A percentile compares a stretch with the other conserved stretches of the same genome.
Conservation (phyloP, 495 filamentous ascomycete genomes). For the Aspergillus homomorphus region DNA sequence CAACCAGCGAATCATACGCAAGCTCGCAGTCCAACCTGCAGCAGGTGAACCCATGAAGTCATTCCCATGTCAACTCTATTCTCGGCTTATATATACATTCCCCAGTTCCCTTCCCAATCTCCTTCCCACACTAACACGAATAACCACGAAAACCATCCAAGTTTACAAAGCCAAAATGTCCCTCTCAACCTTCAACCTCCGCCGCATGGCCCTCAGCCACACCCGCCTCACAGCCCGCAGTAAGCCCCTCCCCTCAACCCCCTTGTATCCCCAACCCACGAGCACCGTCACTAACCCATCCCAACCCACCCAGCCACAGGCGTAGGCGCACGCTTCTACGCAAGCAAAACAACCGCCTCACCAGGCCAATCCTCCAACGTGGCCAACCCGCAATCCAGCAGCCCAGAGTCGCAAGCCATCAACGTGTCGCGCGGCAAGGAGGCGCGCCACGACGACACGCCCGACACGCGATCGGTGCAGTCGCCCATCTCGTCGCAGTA, state of each 20-base stretch:
- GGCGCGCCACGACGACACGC: neutral
- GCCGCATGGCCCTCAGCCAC: neutral
- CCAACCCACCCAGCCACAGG: neutral
- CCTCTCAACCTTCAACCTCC: neutral
- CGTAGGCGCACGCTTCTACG: neutral
- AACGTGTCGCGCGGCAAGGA: conserved; percentile 9
- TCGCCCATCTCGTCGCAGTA: neutral
- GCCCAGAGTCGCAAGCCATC: conserved; percentile 4
- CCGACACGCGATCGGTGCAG: conserved; percentile 3
- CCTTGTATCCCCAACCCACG: too few relatives aligned
- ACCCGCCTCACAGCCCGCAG: neutral
- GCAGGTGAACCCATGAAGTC: neutral
- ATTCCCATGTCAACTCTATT: neutral
- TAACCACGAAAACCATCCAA: too few relatives aligned
- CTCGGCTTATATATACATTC: neutral
- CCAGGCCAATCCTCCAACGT: conserved; percentile 4
- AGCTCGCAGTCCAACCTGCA: neutral
- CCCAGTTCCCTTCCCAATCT: neutral
- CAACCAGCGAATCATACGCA: neutral
- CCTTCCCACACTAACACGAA: too few relatives aligned
- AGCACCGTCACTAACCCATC: too few relatives aligned
- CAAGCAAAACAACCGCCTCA: neutral
- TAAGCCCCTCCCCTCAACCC: neutral
- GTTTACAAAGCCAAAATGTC: neutral
- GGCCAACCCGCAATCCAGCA: conserved; percentile 7